phyloP scores from a whole-genome alignment of 768 basidiomycete species.

The Clavaria fumosa region DNA sequence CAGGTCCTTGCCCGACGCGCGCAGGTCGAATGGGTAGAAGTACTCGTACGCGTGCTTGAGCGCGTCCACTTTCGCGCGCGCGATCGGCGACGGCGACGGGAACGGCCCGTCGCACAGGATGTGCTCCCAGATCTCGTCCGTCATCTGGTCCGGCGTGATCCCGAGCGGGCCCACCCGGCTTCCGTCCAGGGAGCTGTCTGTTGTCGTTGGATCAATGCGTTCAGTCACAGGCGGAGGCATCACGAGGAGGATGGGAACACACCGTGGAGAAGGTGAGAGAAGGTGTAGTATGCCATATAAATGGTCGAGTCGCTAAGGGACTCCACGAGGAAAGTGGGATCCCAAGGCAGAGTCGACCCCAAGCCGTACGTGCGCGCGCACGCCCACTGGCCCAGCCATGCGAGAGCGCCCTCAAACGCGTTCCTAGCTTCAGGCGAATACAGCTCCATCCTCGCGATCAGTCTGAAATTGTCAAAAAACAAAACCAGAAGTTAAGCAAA shows the following conservation, averaged over 20 bases:
- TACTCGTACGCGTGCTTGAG: slow-evolving; percentile 88
- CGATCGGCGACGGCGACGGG: slow-evolving; percentile 50
- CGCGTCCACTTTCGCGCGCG: slow-evolving; percentile 63
- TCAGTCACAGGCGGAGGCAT: neutral
- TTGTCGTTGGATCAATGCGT: neutral
- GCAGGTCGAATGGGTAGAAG: slow-evolving; percentile 97
- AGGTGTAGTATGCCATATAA: slow-evolving; percentile 97
- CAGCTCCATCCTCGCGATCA: slow-evolving; percentile 76
- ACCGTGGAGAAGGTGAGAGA: slow-evolving; percentile 86
- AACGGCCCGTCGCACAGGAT: slow-evolving; percentile 66
- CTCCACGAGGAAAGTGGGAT: slow-evolving; percentile 91
- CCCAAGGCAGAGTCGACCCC: slow-evolving; percentile 94
- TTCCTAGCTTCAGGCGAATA: slow-evolving; percentile 88
- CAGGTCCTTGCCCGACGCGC: slow-evolving; percentile 95
- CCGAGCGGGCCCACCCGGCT: slow-evolving; percentile 66
- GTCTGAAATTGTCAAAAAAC: slow-evolving; percentile 25
- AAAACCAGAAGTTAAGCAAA: slow-evolving; percentile 2
- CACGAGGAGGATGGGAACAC: slow-evolving; percentile 11
- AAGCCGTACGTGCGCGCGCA: slow-evolving; percentile 97
- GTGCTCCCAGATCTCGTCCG: slow-evolving; percentile 96
- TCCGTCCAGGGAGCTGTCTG: slow-evolving; percentile 66
- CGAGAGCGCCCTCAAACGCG: slow-evolving; percentile 78
- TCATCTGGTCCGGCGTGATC: slow-evolving; percentile 84
- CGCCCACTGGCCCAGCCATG: slow-evolving; percentile 97
- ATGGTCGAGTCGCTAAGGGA: slow-evolving; percentile 94